Evolutionary conservation across 805 yeast species (phyloP).

Genomic region (Lachancea nothofagi): DNA sequence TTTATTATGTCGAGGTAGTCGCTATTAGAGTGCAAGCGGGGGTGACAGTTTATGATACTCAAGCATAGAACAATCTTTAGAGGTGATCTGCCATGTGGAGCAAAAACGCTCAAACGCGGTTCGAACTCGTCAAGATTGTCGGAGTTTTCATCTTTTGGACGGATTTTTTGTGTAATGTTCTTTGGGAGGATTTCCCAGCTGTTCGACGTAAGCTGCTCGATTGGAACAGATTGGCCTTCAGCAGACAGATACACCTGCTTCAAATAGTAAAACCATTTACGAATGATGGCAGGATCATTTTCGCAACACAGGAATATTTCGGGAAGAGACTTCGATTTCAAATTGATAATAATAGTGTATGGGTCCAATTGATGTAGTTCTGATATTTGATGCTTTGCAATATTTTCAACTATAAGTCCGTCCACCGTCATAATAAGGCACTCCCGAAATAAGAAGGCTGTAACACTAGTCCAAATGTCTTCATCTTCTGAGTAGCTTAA

Average conservation of each 20-base stretch:
- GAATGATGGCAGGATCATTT: conserved; percentile 29
- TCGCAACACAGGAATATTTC: conserved; percentile 37
- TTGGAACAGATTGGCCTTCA: conserved; percentile 21
- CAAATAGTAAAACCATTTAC: conserved; percentile 40
- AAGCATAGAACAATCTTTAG: conserved; percentile 41
- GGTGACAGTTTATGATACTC: conserved; percentile 35
- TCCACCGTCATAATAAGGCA: conserved; percentile 19
- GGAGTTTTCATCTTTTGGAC: neutral
- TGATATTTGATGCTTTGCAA: conserved; percentile 35
- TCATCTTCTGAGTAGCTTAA: conserved; percentile 41
- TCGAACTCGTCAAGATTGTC: neutral
- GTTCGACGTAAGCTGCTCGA: conserved; percentile 46
- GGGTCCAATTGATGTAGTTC: conserved; percentile 27
- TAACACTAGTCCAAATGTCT: conserved; percentile 35
- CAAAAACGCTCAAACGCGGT: conserved; percentile 23
- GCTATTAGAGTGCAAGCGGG: conserved; percentile 22
- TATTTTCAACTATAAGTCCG: conserved; percentile 36
- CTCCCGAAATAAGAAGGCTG: conserved; percentile 16
- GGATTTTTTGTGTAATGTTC: conserved; percentile 23
- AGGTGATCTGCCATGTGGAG: conserved; percentile 37
- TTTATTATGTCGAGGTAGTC: conserved; percentile 30
- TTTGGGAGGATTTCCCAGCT: conserved; percentile 42
- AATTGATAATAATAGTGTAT: conserved; percentile 31
- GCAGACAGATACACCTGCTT: conserved; percentile 8
- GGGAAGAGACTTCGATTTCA: conserved; percentile 40